Base-by-base conservation (phyloP, 345 rosid genomes). In the Salix arbutifolia region DNA sequence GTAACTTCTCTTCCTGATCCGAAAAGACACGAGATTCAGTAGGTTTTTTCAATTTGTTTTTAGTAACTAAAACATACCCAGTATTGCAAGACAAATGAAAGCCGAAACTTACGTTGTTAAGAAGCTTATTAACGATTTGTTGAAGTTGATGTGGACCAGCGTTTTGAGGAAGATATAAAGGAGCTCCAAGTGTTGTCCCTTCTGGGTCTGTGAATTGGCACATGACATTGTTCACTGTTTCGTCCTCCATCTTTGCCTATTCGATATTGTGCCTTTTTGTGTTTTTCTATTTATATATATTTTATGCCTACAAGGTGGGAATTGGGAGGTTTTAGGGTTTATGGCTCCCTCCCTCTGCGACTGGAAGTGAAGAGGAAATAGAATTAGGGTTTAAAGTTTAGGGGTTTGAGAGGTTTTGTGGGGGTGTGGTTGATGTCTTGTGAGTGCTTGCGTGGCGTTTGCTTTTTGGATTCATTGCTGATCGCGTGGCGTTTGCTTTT, bases 171-270 rank as follows among this genome's bases (percentile, higher is more conserved):
- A 96, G 87, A 84, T 89, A 94, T 86, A 91, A 81, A 33, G 97
- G 82, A 76, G 93, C 87, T 25, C 96, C 98, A 16, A 92, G 77
- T 3, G 86, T 73, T 26, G 74, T 82, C 74, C 97, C 98, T 76
- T 92, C 99, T 8, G 95, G 91, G 84, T 92, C 98, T 35, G 90
- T 83, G 77, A 96, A 86, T 28, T 89, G 87, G 83, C 98, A 91
- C 91, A 93, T 88, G 58, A 96, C 95, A 8, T 68, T 79, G 52
- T 78, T 82, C 69, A 75, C 74, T 2, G 74, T 30, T 70, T 78
- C 82, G 23, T 46, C 78, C 70, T 81, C 84, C 79, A 77, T 82
- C 69, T 44, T 73, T 38, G 19, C 62, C 26, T 6, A 14, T 16
- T 68, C 71, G 48, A 46, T 64, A 46, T 42, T 69, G 9, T 16